Percentiles rank a stretch among this genome's conserved stretches.
phyloP scores from a whole-genome alignment of 2,329 filamentous ascomycete genomes.

The Pseudocercospora musae region DNA sequence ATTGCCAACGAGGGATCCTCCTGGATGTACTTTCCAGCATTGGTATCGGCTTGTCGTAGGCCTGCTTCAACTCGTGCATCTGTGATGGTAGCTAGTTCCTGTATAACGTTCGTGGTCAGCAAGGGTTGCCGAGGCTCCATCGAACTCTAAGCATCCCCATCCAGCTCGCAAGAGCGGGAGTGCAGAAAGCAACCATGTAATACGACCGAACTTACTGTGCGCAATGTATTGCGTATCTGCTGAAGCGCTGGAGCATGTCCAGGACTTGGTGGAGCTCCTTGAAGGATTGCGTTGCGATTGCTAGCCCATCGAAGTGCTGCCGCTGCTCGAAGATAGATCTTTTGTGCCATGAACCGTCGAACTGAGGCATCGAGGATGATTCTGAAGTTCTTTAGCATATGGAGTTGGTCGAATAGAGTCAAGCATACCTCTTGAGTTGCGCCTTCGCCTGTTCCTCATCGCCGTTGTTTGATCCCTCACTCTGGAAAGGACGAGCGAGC shows the following conservation, averaged over 20 bases:
- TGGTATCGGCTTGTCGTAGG: conserved; percentile 53
- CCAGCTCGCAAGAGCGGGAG: background rate
- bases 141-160: background rate
- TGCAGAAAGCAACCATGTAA: background rate
- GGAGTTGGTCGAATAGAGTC: background rate
- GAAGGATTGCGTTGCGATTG: conserved; percentile 49
- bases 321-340: conserved; percentile 57
- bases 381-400: conserved; percentile 37
- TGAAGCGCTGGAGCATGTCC: conserved; percentile 50
- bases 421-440: conserved; percentile 53
- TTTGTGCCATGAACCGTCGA: conserved; percentile 60
- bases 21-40: conserved; percentile 59
- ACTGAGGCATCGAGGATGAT: conserved; percentile 60
- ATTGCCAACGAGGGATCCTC: conserved; percentile 56
- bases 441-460: conserved; percentile 55
- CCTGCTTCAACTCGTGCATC: conserved; percentile 56
- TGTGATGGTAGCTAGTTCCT: conserved; percentile 58
- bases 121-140: background rate
- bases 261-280: conserved; percentile 48
- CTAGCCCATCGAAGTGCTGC: conserved; percentile 60
- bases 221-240: conserved; percentile 47
- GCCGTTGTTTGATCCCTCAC: background rate
- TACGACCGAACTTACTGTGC: conserved; percentile 32
- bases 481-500: conserved; percentile 51
- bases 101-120: conserved; percentile 6